Conservation (phyloP, 2,329 filamentous ascomycete species). For the Hypoxylon rubiginosum region DNA sequence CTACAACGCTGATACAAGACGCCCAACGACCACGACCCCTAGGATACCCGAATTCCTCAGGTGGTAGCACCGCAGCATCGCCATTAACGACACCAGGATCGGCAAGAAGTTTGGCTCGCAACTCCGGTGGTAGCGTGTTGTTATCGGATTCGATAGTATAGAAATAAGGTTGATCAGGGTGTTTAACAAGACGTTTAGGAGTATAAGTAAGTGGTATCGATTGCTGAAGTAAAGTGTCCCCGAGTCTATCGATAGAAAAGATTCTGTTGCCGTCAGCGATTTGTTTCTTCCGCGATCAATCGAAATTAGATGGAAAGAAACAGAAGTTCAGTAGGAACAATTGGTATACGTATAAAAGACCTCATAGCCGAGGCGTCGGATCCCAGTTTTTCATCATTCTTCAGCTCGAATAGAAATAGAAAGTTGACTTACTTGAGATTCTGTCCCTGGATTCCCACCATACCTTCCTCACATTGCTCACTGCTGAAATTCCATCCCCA, state of each 20-base stretch:
- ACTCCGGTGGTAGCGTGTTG: conserved; percentile 86
- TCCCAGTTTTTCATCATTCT: conserved; percentile 75
- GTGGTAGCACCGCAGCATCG: conserved; percentile 76
- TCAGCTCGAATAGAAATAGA: conserved; percentile 49
- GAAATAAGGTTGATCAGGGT: conserved; percentile 89
- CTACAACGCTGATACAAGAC: conserved; percentile 92
- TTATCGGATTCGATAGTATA: conserved; percentile 96
- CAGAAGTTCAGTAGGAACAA: conserved; percentile 93
- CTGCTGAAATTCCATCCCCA: conserved; percentile 98
- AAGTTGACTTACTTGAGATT: conserved; percentile 78
- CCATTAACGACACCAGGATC: conserved; percentile 80
- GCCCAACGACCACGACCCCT: conserved; percentile 89
- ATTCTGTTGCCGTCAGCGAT: conserved; percentile 71
- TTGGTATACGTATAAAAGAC: conserved; percentile 75
- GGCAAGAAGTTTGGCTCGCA: conserved; percentile 79
- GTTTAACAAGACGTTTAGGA: conserved; percentile 86
- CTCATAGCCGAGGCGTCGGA: conserved; percentile 71
- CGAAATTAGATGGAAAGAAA: conserved; percentile 26
- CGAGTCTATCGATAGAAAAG: conserved; percentile 89
- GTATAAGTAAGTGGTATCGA: conserved; percentile 91
- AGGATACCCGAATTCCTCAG: conserved; percentile 90
- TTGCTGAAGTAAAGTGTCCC: conserved; percentile 87
- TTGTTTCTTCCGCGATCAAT: conserved; percentile 19
- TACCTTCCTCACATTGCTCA: conserved; percentile 91
- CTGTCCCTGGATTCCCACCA: conserved; percentile 92